Evolutionary conservation across 306 rosid species (phyloP).

Genomic region (Fragaria ananassa): DNA sequence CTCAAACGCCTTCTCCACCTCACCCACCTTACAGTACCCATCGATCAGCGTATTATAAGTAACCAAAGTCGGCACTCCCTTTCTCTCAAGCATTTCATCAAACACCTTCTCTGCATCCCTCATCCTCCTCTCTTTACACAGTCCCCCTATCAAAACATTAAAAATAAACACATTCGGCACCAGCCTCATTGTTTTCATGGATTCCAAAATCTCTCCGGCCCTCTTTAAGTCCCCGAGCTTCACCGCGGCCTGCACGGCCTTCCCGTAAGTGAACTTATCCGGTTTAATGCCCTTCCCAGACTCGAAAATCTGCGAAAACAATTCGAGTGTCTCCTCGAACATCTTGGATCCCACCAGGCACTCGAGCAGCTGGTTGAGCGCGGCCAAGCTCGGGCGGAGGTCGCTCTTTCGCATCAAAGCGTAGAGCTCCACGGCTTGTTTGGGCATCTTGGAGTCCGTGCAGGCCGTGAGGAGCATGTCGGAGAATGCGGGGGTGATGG

Average conservation of each 20-base stretch:
- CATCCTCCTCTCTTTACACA: constrained; percentile 49
- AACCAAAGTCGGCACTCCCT: constrained; percentile 42
- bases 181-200: constrained; percentile 46
- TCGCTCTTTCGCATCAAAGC: constrained; percentile 46
- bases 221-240: constrained; percentile 49
- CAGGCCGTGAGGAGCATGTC: constrained; percentile 48
- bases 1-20: constrained; percentile 52
- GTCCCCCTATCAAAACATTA: constrained; percentile 49
- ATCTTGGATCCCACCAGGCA: constrained; percentile 34
- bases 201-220: constrained; percentile 37
- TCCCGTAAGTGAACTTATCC: constrained; percentile 43
- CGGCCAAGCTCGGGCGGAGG: constrained; percentile 40
- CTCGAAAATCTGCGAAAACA: constrained; percentile 47
- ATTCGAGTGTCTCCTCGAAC: constrained; percentile 33
- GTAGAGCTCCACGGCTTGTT: constrained; percentile 45
- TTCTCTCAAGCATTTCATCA: constrained; percentile 54
- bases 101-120: constrained; percentile 60
- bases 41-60: constrained; percentile 62
- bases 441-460: constrained; percentile 35
- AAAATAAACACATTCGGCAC: constrained; percentile 46
- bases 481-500: constrained; percentile 44
- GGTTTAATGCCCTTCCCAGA: constrained; percentile 40
- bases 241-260: constrained; percentile 59
- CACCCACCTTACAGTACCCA: constrained; percentile 68
- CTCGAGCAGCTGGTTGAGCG: constrained; percentile 45